Conservation (phyloP, 257 asterid species). For the Knoxia roxburghii region DNA sequence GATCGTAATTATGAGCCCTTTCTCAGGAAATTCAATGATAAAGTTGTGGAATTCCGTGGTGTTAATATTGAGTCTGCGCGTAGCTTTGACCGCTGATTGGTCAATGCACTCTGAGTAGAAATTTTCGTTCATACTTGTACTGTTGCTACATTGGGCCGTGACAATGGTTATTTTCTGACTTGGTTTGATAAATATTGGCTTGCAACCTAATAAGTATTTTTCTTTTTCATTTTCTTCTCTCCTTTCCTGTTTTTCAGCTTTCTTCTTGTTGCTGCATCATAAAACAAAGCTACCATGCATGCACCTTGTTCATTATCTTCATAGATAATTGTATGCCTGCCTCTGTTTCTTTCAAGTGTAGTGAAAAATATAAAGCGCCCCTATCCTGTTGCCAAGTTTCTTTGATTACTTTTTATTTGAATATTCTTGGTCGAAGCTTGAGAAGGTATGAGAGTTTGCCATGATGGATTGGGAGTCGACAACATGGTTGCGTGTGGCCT, state of each 20-base stretch:
- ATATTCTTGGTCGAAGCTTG: background rate
- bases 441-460: background rate
- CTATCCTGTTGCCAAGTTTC: background rate
- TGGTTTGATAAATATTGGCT: slow-evolving; percentile 4
- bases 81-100: slow-evolving; percentile 4
- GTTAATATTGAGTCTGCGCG: background rate
- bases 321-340: background rate
- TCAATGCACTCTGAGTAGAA: slow-evolving; percentile 4
- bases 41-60: slow-evolving; percentile 8
- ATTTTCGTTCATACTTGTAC: slow-evolving; percentile 1
- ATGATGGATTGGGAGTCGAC: background rate
- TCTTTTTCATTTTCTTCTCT: background rate
- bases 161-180: background rate
- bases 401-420: background rate
- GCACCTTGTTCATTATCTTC: background rate
- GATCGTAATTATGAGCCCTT: background rate
- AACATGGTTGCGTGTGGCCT: no score
- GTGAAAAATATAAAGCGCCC: background rate
- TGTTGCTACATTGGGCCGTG: background rate
- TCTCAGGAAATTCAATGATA: background rate
- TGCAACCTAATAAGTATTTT: background rate
- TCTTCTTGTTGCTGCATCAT: slow-evolving; percentile 1
- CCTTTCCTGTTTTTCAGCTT: background rate
- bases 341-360: background rate
- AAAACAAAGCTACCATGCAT: background rate